A percentile compares a stretch with the other conserved stretches of the same genome.
These are phyloP conservation scores for Penicillium fuscoglaucum DNA, from an alignment of 2,329 filamentous ascomycete genomes.

Conservation along the genomic window DNA sequence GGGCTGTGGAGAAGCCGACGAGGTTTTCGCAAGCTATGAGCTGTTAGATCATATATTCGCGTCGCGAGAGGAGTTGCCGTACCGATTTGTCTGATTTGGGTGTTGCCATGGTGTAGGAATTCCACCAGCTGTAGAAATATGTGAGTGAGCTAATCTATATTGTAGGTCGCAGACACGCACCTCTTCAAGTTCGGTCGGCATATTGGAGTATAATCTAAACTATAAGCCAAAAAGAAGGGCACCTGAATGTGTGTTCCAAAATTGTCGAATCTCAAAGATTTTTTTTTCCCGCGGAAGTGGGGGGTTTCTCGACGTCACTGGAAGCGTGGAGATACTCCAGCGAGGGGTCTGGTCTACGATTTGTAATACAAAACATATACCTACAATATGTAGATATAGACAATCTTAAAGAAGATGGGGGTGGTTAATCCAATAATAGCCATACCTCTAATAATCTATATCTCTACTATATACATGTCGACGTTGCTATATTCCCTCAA, in stretches of 20 bases:
- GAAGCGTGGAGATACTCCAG: constrained; percentile 5
- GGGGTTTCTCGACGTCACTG: constrained; percentile 20
- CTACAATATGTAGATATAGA: background rate
- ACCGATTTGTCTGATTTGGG: constrained; percentile 82
- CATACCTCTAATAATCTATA: background rate
- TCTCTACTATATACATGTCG: background rate
- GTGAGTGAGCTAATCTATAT: background rate
- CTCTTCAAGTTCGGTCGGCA: constrained; percentile 77
- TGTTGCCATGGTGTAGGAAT: constrained; percentile 89
- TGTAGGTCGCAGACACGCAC: constrained; percentile 45
- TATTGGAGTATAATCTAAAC: constrained; percentile 41
- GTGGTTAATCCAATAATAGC: background rate
- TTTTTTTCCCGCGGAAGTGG: constrained; percentile 21
- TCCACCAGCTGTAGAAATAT: constrained; percentile 57
- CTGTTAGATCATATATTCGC: constrained; percentile 17
- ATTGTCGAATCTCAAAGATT: constrained; percentile 7
- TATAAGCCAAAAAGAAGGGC: background rate
- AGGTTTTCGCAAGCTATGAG: constrained; percentile 74
- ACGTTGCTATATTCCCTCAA: background rate
- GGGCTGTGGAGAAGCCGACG: constrained; percentile 74
- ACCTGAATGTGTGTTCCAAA: background rate
- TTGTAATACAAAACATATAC: background rate
- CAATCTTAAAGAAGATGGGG: background rate
- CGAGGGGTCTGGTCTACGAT: background rate
- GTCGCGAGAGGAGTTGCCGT: constrained; percentile 16